Base-by-base conservation (phyloP, 1,284 basidiomycete species). In the Fomitopsis palustris region DNA sequence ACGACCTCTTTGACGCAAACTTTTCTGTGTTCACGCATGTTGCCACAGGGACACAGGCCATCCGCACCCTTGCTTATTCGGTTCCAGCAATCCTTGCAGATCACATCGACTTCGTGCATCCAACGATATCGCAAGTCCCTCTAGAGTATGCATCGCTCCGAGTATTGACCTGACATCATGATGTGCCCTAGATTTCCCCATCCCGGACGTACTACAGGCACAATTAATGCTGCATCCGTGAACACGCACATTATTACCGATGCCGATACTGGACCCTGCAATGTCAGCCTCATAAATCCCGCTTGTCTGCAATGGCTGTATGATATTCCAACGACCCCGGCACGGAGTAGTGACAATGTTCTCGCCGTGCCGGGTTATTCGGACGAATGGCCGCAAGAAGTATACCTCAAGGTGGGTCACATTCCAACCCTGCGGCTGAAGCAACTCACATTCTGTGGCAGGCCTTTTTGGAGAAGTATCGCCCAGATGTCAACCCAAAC, bases 351-450 rank as follows among this genome's bases (percentile, higher is more conserved):
- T n/a, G 70, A 65, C 33, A 86, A 84, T 67, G 77, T 70, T 27
- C 73, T 87, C 38, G 84, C 81, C 57, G 77, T 87, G 55, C 78
- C 79, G 25, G 85, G 85, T 10, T 86, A 83, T 64, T 77, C 85
- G 17, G 67, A 78, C 4, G 74, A 84, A 62, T 87, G 43, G 41
- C 49, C 56, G 17, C 42, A 60, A 12, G 31, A 25, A 14, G 54
- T 55, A n/a, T 47, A 60, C 27, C 31, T 56, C 1, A 21, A 43
- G 47, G 58, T 56, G 21, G 8, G 31, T 21, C 53, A 37, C 21
- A 16, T n/a, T 42, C 7, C 17, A 14, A 8, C 37, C 10, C 37
- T 7, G 19, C 2, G n/a, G 19, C n/a, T 23, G 9, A n/a, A 17
- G 23, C n/a, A 3, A 7, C 31, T 35, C 14, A 29, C 43, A 23